phyloP scores from a whole-genome alignment of 768 basidiomycete species.

The Pisolithus orientalis region DNA sequence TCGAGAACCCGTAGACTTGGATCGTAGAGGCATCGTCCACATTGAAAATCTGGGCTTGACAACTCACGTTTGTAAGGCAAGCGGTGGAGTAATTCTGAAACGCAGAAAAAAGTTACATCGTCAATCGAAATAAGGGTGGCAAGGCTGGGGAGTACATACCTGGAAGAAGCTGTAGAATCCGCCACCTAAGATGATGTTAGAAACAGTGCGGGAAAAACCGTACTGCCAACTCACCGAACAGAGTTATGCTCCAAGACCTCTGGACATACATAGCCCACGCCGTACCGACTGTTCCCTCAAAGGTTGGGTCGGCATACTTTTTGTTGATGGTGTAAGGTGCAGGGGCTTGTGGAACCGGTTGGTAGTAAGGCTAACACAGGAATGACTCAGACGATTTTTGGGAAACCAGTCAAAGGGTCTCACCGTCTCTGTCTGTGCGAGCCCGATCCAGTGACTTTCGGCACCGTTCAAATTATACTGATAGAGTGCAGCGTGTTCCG shows the following conservation, averaged over 20 bases:
- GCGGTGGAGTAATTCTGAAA: constrained; percentile 34
- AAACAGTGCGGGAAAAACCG: background rate
- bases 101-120: background rate
- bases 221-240: constrained; percentile 32
- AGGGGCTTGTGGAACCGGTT: constrained; percentile 39
- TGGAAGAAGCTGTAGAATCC: constrained; percentile 51
- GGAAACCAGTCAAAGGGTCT: background rate
- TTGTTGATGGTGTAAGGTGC: constrained; percentile 33
- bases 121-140: background rate
- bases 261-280: constrained; percentile 41
- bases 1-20: constrained; percentile 41
- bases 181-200: constrained; percentile 26
- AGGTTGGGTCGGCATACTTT: constrained; percentile 35
- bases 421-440: constrained; percentile 50
- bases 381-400: background rate
- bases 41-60: constrained; percentile 39
- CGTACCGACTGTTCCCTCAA: constrained; percentile 22
- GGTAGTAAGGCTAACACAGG: constrained; percentile 40
- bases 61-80: constrained; percentile 33
- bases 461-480: constrained; percentile 44
- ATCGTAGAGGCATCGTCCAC: constrained; percentile 37
- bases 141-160: constrained; percentile 15
- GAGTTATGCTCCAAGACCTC: constrained; percentile 34
- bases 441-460: constrained; percentile 42
- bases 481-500: constrained; percentile 43